Evolutionary conservation across 202 grass and related monocot genomes (phyloP).

Genomic region (Carex arenaria): DNA sequence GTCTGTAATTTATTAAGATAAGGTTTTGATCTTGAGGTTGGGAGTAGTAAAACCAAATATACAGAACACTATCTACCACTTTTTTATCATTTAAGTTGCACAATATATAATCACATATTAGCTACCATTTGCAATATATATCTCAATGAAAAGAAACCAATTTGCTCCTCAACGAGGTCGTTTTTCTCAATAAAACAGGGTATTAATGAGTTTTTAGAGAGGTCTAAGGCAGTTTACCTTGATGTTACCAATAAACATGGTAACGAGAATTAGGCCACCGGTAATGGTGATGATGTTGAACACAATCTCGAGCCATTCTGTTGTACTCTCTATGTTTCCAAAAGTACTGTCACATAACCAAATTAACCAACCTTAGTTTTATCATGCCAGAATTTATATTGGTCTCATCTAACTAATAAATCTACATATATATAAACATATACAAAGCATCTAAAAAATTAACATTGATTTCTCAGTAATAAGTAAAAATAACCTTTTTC

Average conservation of each 20-base stretch:
- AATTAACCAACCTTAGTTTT: not conserved
- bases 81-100: not conserved
- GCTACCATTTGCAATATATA: not conserved
- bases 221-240: constrained; percentile 29
- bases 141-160: not conserved
- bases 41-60: not conserved
- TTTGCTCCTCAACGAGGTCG: not conserved
- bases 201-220: not conserved
- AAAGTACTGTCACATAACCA: constrained; percentile 43
- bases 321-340: constrained; percentile 87
- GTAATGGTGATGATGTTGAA: constrained; percentile 94
- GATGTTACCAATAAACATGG: constrained; percentile 98
- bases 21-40: not conserved
- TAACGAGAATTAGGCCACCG: constrained; percentile 53
- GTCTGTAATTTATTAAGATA: not conserved
- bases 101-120: not conserved
- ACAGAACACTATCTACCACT: not conserved
- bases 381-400: not conserved
- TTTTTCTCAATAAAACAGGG: not conserved
- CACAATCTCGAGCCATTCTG: constrained; percentile 88
- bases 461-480: not conserved
- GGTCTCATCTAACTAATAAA: not conserved
- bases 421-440: not conserved
- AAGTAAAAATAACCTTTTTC: not conserved
- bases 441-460: not conserved